Base-by-base conservation (phyloP, 2,329 filamentous ascomycete species). In the Nannizziopsis arthrosporioides region DNA sequence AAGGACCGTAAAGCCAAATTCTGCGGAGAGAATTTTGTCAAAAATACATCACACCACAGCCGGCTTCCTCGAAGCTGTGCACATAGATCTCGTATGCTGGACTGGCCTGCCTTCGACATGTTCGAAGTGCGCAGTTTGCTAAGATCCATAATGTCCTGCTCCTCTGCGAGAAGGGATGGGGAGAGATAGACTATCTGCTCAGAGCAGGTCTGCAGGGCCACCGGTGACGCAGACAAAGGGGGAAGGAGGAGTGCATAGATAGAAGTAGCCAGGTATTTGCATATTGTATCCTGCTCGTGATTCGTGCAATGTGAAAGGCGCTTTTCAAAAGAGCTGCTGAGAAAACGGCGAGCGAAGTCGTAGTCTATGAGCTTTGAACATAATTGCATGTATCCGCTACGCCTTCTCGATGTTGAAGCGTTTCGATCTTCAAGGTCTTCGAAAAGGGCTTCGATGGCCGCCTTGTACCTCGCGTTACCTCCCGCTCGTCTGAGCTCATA, bases 281-380 rank as follows among this genome's bases (percentile, higher is more conserved):
- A 60, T 14, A 68, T 50, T 32, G 61, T 54, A 59, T 88, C 83
- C 1, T 71, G 65, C 57, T 82, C 77, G 42, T 71, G 69, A 0
- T 71, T 73, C 8, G 84, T 70, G 37, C 77, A 75, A 39, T 76
- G 72, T 45, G 87, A 76, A 12, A 95, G 70, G 27, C 76, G 76
- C 47, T 80, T 75, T 52, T 86, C 84, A 48, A 84, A 78, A 5
- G 80, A 78, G 55, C 86, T 81, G 52, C 88, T 81, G 15, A 84
- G 74, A 57, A 94, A 88, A 27, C 65, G 63, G n/a, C 58, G 59
- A 30, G 59, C 56, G 47, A 68, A 66, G n/a, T 59, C 57, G 17
- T 59, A 43, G 34, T 71, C 72, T 2, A 66, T 55, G 49, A 80
- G 63, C 54, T 75, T 78, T 19, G 61, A 63, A 44, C 72, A 71